Evolutionary conservation across 805 yeast genomes (phyloP).

Genomic region (Alloascoidea africana): DNA sequence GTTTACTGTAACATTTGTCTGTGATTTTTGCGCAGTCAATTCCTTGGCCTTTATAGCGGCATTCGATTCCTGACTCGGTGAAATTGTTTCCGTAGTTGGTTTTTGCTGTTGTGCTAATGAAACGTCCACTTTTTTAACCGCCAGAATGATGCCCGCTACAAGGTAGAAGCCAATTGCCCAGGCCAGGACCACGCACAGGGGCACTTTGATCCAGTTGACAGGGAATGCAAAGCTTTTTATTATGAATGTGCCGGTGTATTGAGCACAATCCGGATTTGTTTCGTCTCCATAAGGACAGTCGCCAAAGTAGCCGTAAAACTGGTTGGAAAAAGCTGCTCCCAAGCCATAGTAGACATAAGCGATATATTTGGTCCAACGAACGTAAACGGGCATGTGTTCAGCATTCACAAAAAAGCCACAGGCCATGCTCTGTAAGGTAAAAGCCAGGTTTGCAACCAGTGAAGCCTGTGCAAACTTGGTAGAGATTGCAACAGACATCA

Average conservation of each 20-base stretch:
- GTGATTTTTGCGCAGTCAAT: constrained; percentile 11
- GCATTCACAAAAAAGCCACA: constrained; percentile 75
- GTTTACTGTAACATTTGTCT: constrained; percentile 10
- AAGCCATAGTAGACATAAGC: constrained; percentile 70
- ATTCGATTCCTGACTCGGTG: constrained; percentile 2
- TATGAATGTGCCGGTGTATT: constrained; percentile 40
- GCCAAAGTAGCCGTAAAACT: constrained; percentile 47
- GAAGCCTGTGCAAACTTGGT: constrained; percentile 50
- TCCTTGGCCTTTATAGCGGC: not conserved
- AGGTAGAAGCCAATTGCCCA: constrained; percentile 42
- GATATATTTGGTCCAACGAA: constrained; percentile 68
- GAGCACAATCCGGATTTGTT: constrained; percentile 23
- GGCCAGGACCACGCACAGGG: constrained; percentile 41
- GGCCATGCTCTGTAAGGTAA: constrained; percentile 61
- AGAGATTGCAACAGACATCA: constrained; percentile 34
- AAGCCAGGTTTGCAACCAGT: constrained; percentile 43
- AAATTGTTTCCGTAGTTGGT: constrained; percentile 5
- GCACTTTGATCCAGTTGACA: constrained; percentile 46
- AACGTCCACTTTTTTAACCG: constrained; percentile 34
- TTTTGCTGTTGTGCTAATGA: constrained; percentile 25
- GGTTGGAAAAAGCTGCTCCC: constrained; percentile 51
- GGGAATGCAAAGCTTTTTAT: constrained; percentile 46
- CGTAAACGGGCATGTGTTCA: constrained; percentile 65
- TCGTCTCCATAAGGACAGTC: constrained; percentile 30
- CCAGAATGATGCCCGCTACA: constrained; percentile 31